phyloP scores from a whole-genome alignment of 2,329 filamentous ascomycete genomes.

The Botryotinia narcissicola region DNA sequence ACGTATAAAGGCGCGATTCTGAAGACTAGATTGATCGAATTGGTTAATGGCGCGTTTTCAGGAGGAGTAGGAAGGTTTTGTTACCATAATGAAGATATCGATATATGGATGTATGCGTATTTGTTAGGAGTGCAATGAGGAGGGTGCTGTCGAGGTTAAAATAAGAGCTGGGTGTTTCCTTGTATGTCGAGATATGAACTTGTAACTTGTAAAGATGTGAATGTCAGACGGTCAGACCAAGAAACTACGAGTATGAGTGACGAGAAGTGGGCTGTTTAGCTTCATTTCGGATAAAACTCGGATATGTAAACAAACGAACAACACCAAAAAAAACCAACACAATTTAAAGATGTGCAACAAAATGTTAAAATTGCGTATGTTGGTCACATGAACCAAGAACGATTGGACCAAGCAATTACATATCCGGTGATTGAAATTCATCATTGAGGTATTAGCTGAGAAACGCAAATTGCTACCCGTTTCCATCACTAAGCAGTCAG shows the following conservation, averaged over 20 bases:
- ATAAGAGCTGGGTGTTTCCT: not conserved
- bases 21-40: conserved; percentile 47
- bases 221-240: not conserved
- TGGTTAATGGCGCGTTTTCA: not conserved
- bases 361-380: not conserved
- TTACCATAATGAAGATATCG: conserved; percentile 11
- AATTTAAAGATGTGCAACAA: not conserved
- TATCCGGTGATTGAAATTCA: not conserved
- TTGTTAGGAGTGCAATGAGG: not conserved
- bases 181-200: not conserved
- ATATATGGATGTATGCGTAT: not conserved
- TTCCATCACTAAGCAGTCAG: not conserved
- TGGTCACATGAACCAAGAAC: not conserved
- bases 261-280: conserved; percentile 18
- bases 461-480: not conserved
- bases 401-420: not conserved
- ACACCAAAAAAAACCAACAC: not conserved
- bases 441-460: not conserved
- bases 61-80: not conserved
- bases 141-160: not conserved
- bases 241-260: not conserved
- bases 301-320: not conserved
- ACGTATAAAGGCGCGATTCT: conserved; percentile 86
- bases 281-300: conserved; percentile 14
- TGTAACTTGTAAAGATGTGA: not conserved